phyloP scores from a whole-genome alignment of 306 rosid species.

The Quercus cerris region DNA sequence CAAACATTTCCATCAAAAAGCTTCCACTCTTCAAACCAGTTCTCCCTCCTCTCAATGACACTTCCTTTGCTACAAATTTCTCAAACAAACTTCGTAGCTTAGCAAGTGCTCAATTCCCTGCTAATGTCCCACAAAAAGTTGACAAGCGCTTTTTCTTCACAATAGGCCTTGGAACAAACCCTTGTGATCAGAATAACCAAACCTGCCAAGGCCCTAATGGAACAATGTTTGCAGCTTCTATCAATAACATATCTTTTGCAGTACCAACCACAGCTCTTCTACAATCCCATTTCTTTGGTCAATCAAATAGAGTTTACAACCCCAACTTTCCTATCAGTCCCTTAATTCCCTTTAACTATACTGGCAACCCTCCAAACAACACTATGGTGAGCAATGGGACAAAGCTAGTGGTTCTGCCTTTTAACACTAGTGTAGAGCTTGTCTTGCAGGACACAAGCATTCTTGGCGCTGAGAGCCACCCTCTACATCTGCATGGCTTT shows the following conservation, averaged over 20 bases:
- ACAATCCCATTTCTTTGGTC: slow-evolving; percentile 51
- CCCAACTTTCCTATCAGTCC: slow-evolving; percentile 42
- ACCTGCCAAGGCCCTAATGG: slow-evolving; percentile 70
- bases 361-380: slow-evolving; percentile 54
- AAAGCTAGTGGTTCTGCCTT: slow-evolving; percentile 50
- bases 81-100: slow-evolving; percentile 43
- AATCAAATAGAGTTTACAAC: slow-evolving; percentile 40
- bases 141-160: slow-evolving; percentile 61
- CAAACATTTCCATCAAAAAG: slow-evolving; percentile 11
- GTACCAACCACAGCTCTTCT: slow-evolving; percentile 55
- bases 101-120: slow-evolving; percentile 45
- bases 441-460: slow-evolving; percentile 61
- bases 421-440: slow-evolving; percentile 56
- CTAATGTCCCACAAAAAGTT: slow-evolving; percentile 59
- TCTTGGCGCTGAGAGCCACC: slow-evolving; percentile 57
- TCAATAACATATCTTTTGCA: slow-evolving; percentile 56
- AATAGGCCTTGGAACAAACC: slow-evolving; percentile 57
- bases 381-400: slow-evolving; percentile 63
- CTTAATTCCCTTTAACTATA: slow-evolving; percentile 43
- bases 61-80: slow-evolving; percentile 50
- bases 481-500: slow-evolving; percentile 70
- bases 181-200: slow-evolving; percentile 36
- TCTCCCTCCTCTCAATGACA: slow-evolving; percentile 61
- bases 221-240: slow-evolving; percentile 66
- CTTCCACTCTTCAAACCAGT: slow-evolving; percentile 42